Base-by-base conservation (phyloP, 1,139 yeast genomes). In the Casaregolazyma suthepensis region DNA sequence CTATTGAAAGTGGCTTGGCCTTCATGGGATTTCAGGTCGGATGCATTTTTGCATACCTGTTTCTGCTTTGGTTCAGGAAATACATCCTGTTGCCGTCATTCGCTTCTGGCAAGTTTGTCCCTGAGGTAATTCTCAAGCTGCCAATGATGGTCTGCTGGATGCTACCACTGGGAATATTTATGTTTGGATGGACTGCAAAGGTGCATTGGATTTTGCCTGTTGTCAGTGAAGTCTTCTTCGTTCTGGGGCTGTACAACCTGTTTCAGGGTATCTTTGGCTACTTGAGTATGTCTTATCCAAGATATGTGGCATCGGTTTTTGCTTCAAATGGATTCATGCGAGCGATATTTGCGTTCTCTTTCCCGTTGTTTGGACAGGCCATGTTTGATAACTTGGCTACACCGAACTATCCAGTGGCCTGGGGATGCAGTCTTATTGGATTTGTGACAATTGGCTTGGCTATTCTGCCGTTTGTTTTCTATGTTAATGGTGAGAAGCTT, bases 181-280 rank as follows among this genome's bases (percentile, higher is more conserved):
- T 79, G 9, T 76, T 79, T 60, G 81, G 77, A 1, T 80, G 83
- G 83, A 70, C 82, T 3, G 79, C 88, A 5, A 77, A 80, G 63
- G 58, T 86, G 31, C 95, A 87, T 69, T 89, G 95, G 94, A 82
- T 87, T 73, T 86, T 82, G 9, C 90, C 96, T 15, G 74, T 83
- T 43, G 80, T 85, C 2, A 71, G 78, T 72, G 83, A 49, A 79
- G 83, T 43, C 44, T 83, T 91, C 46, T 86, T 87, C 65, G 91
- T 93, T 0, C 81, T 83, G 64, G 89, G 93, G 2, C 75, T 85
- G 58, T 79, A 87, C 58, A 73, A 85, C 63, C 80, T 87, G 54
- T 88, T 88, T 76, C 87, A 87, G 70, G 74, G 87, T 15, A 80
- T 83, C 46, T 76, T 87, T 65, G 77, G 82, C 55, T 88, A 87